Base-by-base conservation (phyloP, 2,329 filamentous ascomycete genomes). In the Coniochaeta sp. region DNA sequence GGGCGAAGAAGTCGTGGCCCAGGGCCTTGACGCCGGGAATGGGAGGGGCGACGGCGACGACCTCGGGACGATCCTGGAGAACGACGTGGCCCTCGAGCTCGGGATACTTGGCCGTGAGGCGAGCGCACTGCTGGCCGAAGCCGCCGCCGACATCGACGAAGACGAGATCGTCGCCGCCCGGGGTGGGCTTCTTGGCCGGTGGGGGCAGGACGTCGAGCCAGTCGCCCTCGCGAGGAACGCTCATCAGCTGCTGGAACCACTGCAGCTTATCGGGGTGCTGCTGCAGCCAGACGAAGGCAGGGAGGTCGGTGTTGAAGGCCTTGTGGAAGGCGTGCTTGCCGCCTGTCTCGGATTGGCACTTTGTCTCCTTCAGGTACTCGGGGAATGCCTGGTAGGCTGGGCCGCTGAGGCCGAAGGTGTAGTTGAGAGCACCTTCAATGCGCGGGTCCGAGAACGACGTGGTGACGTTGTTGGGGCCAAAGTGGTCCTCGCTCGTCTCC, bases 401-500 rank as follows among this genome's bases (percentile, higher is more conserved):
- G 3, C 8, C 10, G n/a, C 9, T 13, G 16, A 20, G 46, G 14
- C 45, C 33, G 6, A 49, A 51, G 13, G 30, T 32, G 51, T 66
- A 63, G 1, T 57, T 52, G 14, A 66, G 55, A 33, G 60, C 62
- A 8, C 62, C 62, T 20, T 56, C 38, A 27, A 65, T 56, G 35
- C 63, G 56, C 1, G 59, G 56, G 10, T 64, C 57, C 1, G 63
- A 59, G 3, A 69, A 55, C 3, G 53, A 45, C 8, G 57, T 54
- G 1, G 67, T 68, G 9, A 60, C 55, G 20, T 60, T 56, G 51
- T 62, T 68, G 22, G 65, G 59, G 49, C n/a, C n/a, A n/a, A n/a
- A n/a, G n/a, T n/a, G 53, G 55, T 67, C 59, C 28, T 60, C 56
- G 4, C 38, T 54, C 0, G 58, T 57, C 55, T 70, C 65, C 6